These are phyloP conservation scores for Saccharomycopsis amapae DNA, from an alignment of 805 yeast genomes.

Conservation along the genomic window DNA sequence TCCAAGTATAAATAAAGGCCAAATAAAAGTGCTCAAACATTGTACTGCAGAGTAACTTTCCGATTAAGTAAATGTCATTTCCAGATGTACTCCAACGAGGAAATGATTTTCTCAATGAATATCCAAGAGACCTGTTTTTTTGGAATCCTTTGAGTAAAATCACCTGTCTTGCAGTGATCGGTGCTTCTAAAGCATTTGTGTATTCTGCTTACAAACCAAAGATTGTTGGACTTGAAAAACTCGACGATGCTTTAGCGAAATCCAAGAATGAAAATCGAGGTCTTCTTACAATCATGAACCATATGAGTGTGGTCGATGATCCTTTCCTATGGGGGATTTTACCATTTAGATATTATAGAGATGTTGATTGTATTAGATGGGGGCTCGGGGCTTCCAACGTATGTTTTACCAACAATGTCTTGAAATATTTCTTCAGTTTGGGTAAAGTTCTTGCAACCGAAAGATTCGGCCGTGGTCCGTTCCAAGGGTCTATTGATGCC, in stretches of 20 bases:
- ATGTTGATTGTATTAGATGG: slow-evolving; percentile 75
- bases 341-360: slow-evolving; percentile 60
- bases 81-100: slow-evolving; percentile 66
- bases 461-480: slow-evolving; percentile 89
- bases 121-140: slow-evolving; percentile 47
- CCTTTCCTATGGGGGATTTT: slow-evolving; percentile 84
- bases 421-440: slow-evolving; percentile 62
- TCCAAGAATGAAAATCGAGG: slow-evolving; percentile 67
- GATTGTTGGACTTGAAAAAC: slow-evolving; percentile 52
- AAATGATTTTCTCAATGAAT: slow-evolving; percentile 56
- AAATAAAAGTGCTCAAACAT: no score
- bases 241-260: slow-evolving; percentile 56
- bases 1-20: no score
- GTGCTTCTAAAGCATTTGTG: slow-evolving; percentile 54
- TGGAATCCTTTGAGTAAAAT: slow-evolving; percentile 69
- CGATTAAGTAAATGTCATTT: no score
- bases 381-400: slow-evolving; percentile 90
- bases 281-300: slow-evolving; percentile 82
- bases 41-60: no score
- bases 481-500: slow-evolving; percentile 85
- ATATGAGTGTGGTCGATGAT: slow-evolving; percentile 87
- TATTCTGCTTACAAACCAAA: slow-evolving; percentile 57
- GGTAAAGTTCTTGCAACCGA: slow-evolving; percentile 87
- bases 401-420: slow-evolving; percentile 56
- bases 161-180: slow-evolving; percentile 60